Evolutionary conservation across 2,329 filamentous ascomycete species (phyloP).

Genomic region (Colletotrichum cordylinicola): DNA sequence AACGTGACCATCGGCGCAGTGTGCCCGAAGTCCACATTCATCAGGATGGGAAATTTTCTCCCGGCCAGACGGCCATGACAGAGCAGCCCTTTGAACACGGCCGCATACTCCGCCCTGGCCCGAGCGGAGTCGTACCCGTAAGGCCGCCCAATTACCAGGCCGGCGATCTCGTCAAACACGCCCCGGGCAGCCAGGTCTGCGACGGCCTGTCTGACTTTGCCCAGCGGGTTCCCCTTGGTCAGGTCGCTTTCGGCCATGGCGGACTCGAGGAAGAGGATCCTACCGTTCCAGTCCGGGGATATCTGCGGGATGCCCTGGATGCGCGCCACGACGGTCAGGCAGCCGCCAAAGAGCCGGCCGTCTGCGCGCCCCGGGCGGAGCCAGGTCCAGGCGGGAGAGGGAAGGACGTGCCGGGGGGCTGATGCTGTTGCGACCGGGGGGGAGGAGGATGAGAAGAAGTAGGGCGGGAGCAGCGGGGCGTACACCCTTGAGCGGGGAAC

Average conservation of each 20-base stretch:
- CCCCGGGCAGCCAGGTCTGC: conserved; percentile 47
- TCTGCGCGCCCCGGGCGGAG: conserved; percentile 38
- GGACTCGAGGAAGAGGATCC: conserved; percentile 48
- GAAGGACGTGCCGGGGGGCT: conserved; percentile 30
- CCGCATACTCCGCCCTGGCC: conserved; percentile 31
- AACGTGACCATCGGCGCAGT: conserved; percentile 47
- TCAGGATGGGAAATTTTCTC: conserved; percentile 43
- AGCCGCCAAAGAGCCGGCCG: conserved; percentile 51
- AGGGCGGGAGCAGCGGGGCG: conserved; percentile 25
- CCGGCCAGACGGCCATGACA: conserved; percentile 37
- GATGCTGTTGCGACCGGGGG: conserved; percentile 29
- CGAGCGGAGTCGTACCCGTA: conserved; percentile 43
- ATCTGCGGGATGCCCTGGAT: conserved; percentile 37
- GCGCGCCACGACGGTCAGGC: conserved; percentile 44
- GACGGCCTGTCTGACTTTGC: conserved; percentile 36
- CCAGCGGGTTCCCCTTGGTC: conserved; percentile 28
- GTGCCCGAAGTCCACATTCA: conserved; percentile 48
- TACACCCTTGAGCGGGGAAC: conserved; percentile 37
- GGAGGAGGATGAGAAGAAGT: background rate
- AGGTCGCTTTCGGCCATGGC: conserved; percentile 34
- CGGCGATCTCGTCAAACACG: conserved; percentile 44
- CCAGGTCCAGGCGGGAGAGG: conserved; percentile 40
- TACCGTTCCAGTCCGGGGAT: conserved; percentile 40
- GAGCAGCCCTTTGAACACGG: conserved; percentile 36
- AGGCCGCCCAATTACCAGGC: conserved; percentile 46